These are phyloP conservation scores for Yarrowia keelungensis DNA, from an alignment of 805 yeast species.

Conservation along the genomic window DNA sequence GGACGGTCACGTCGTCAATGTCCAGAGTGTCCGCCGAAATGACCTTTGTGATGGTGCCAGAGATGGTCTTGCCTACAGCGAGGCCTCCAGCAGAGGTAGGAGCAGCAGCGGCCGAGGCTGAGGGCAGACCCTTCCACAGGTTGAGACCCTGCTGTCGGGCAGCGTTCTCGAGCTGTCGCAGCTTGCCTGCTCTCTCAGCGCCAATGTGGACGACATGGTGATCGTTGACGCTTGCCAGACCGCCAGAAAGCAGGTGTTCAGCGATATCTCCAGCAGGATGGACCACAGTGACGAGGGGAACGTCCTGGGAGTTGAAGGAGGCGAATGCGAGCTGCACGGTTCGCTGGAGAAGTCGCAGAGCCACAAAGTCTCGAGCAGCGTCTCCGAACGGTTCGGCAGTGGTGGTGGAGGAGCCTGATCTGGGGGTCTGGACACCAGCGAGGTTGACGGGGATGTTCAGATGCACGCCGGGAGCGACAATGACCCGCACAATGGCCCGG, in stretches of 20 bases:
- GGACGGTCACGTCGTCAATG: constrained; percentile 65
- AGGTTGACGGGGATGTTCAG: constrained; percentile 65
- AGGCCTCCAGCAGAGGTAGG: constrained; percentile 51
- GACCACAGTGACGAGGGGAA: constrained; percentile 56
- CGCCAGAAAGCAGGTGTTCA: constrained; percentile 68
- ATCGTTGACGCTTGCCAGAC: constrained; percentile 77
- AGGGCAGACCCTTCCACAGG: constrained; percentile 57
- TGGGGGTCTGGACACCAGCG: constrained; percentile 78
- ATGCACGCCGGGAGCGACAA: constrained; percentile 56
- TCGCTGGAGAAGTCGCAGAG: constrained; percentile 66
- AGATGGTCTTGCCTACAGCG: constrained; percentile 50
- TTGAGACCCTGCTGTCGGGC: constrained; percentile 66
- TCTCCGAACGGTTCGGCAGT: constrained; percentile 66
- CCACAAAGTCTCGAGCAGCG: constrained; percentile 69
- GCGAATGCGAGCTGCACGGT: constrained; percentile 62
- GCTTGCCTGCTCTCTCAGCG: constrained; percentile 62
- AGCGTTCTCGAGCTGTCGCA: constrained; percentile 68
- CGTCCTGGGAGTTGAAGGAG: constrained; percentile 62
- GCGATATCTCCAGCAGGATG: constrained; percentile 84
- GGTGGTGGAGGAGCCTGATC: constrained; percentile 59
- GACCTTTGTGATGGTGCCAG: constrained; percentile 65
- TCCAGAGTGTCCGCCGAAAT: constrained; percentile 72
- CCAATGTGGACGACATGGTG: constrained; percentile 81
- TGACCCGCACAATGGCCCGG: constrained; percentile 66
- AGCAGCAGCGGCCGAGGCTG: constrained; percentile 45